Base-by-base conservation (phyloP, 495 filamentous ascomycete genomes). In the Astrothelium macrocarpum region DNA sequence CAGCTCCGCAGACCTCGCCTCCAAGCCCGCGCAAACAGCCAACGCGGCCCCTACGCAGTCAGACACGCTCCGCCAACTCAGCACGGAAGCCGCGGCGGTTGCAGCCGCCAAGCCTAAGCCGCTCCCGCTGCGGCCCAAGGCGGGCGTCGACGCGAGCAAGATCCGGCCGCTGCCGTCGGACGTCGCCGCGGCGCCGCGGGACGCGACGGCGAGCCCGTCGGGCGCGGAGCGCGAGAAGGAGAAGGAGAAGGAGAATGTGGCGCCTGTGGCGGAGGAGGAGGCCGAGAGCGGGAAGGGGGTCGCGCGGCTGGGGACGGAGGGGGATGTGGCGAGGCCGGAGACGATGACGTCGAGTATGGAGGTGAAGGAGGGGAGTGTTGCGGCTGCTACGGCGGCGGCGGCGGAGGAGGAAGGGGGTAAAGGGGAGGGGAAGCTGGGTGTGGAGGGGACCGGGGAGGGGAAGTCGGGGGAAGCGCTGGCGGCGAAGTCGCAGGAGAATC, bases 161-260 rank as follows among this genome's bases (percentile, higher is more conserved):
- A 56, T 56, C 23, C 49, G 49, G 49, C 49, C 49, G 49, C 49
- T 56, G 25, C 49, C 49, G 2, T 56, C 49, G 23, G 49, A 56
- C 16, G 49, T 56, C 12, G 49, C 49, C 12, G 49, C 49, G 5
- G 49, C 49, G 49, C 49, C 49, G 23, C 4, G 25, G 49, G 49
- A 56, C 23, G 49, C 49, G 2, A 56, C 25, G 23, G 25, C 49
- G 4, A 9, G 25, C 16, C 23, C 1, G 49, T 56, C 49, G 25
- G 49, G 49, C 5, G 49, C 49, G 49, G 49, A 56, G 49, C 20
- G 49, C 9, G 49, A 56, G 25, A 56, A 56, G 28, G 65, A 60
- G 1, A 70, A 70, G 60, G 59, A 63, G 46, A 23, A 60, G 60
- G 66, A 64, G 11, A 66, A 56, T 64, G 64, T 60, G 18, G 53